A percentile compares a stretch with the other conserved stretches of the same genome.
phyloP scores from a whole-genome alignment of 345 rosid genomes.

The Crucihimalaya himalaica region DNA sequence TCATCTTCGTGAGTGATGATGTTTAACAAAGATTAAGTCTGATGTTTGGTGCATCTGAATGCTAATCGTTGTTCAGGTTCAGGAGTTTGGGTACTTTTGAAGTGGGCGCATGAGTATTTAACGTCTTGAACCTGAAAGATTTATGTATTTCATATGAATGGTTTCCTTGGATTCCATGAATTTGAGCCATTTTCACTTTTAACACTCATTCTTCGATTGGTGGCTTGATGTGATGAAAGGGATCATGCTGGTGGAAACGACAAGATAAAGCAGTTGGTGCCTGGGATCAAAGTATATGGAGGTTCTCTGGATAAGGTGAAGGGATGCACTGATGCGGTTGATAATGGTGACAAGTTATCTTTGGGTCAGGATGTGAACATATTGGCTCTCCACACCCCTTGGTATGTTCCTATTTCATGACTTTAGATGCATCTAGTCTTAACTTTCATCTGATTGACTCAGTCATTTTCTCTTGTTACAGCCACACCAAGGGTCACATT shows the following conservation, averaged over 20 bases:
- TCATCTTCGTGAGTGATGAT: neutral
- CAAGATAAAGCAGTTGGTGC: slow-evolving; percentile 67
- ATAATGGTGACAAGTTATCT: slow-evolving; percentile 68
- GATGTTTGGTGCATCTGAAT: neutral
- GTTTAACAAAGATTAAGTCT: neutral
- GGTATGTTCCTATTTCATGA: slow-evolving; percentile 44
- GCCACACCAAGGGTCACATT: slow-evolving; percentile 92
- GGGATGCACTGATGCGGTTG: slow-evolving; percentile 72
- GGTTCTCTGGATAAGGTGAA: slow-evolving; percentile 83
- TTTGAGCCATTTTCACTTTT: slow-evolving; percentile 1
- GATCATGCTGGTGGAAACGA: slow-evolving; percentile 96
- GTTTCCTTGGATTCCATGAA: neutral
- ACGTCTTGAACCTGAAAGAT: neutral
- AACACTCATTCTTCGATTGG: neutral
- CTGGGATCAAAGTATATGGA: slow-evolving; percentile 81
- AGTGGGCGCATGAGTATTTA: neutral
- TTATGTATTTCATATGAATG: neutral
- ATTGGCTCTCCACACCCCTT: slow-evolving; percentile 85
- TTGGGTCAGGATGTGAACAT: slow-evolving; percentile 58
- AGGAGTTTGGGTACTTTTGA: slow-evolving; percentile 8
- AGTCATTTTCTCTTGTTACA: slow-evolving; percentile 31
- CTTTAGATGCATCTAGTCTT: neutral
- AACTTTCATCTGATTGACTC: neutral
- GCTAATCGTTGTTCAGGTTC: neutral
- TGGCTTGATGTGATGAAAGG: slow-evolving; percentile 44